Evolutionary conservation across 148 eudicot species (phyloP), one percentile per base, ranked within the genome.

Genomic region (Vaccinium corymbosum): DNA sequence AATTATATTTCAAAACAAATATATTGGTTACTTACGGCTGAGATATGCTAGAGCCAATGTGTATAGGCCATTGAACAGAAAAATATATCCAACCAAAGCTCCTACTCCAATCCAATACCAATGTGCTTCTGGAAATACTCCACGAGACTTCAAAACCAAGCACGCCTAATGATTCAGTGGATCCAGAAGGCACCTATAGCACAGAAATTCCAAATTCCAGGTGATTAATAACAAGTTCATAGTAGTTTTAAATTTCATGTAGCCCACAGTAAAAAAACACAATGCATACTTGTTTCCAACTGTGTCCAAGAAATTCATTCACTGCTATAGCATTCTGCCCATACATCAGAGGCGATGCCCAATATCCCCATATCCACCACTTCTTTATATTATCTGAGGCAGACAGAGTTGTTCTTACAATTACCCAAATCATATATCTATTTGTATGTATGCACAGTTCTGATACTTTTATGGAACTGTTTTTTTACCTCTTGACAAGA

Each of bases 41-140:
- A 93, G 89, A 82, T 86, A 92, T 9, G 92, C 85, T 32, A 93
- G 85, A 73, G 93, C 86, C 35, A 88, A 73, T 0, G 88, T 86
- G 82, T 76, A 88, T 80, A 88, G 27, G 55, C 71, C 51, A 68
- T 93, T 93, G 72, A 91, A 86, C 66, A 93, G 68, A 27, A 93
- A 6, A 8, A 88, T 80, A 70, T 84, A 91, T 90, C 91, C 93
- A 10, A 88, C 49, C 29, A 89, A 83, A 46, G 85, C 93, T 49
- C 87, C 93, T 52, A 91, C 89, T 83, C 93, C 94, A 49, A 93
- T 86, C 97, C 97, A 93, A 81, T 89, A 92, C 94, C 97, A 90
- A 71, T 92, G 22, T 71, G 90, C 87, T 8, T 88, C 84, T 10
- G 92, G 75, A 57, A 88, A 35, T 35, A 35, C 2, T 35, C 38